Evolutionary conservation across 2,329 filamentous ascomycete genomes (phyloP), one percentile per base, ranked within the genome.

Genomic region (Colletotrichum salicis): DNA sequence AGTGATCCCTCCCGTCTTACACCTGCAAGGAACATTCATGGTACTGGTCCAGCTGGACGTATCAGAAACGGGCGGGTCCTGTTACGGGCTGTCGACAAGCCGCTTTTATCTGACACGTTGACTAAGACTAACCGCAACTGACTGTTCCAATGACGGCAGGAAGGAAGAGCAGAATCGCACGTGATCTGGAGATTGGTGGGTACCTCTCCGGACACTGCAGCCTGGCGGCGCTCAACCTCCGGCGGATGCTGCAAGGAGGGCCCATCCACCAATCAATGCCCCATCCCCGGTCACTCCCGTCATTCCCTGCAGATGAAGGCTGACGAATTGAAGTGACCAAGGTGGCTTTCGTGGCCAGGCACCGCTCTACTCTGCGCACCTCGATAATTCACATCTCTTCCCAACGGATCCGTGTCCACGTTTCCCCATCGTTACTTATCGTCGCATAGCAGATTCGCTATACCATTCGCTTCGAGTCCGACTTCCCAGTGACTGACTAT

Each of bases 211-310:
- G 58, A 56, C 29, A 51, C 41, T 51, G 59, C 37, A 69, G 65
- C 54, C 59, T 69, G 59, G 41, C n/a, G 19, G 35, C 27, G 22
- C 15, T 45, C 52, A 41, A 29, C 13, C 7, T 55, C 33, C 61
- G 31, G 22, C 31, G 15, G 31, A n/a, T 24, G 64, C 52, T 71
- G 58, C 64, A 71, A 54, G 69, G 69, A 71, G 54, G 27, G 31
- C 41, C 54, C 52, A 35, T 58, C 55, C 59, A 69, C 69, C 69
- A 71, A 71, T 71, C 55, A 71, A 69, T 71, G 69, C 65, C 22
- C 55, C 19, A 35, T 37, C n/a, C 55, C 69, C 48, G 59, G 59
- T 64, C 65, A 71, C 60, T 60, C 54, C 59, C 55, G 65, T 59
- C 58, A 33, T 67, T 71, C 69, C 65, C 69, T 71, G 69, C 61